Percentiles rank a stretch among this genome's conserved stretches.
Conservation (phyloP, 1,284 basidiomycete species). For the Apiotrichum akiyoshidainum region DNA sequence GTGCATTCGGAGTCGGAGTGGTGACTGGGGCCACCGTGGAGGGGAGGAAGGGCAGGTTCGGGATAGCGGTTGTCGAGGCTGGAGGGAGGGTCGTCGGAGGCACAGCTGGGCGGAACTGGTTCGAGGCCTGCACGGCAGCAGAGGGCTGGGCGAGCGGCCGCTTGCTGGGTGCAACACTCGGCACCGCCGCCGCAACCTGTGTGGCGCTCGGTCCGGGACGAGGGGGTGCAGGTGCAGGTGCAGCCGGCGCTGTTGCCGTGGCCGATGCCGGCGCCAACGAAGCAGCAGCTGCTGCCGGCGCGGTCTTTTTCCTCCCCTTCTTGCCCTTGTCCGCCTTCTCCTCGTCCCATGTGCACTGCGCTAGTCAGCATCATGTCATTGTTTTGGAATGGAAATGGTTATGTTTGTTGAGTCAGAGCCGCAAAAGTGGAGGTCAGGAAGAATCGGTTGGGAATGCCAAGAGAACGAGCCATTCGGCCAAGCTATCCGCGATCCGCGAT, state of each 20-base stretch:
- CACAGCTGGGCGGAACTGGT: too few relatives aligned
- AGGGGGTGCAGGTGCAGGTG: background rate
- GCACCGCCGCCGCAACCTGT: too few relatives aligned
- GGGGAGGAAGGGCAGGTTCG: background rate
- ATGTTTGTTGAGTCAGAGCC: too few relatives aligned
- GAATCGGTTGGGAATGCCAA: background rate
- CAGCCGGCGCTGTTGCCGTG: background rate
- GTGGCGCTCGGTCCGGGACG: too few relatives aligned
- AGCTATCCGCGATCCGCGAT: too few relatives aligned
- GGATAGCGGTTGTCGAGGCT: background rate
- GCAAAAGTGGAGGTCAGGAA: background rate
- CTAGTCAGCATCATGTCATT: background rate
- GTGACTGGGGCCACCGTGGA: background rate
- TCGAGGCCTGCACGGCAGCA: too few relatives aligned
- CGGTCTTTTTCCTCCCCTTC: background rate
- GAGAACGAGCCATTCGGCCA: too few relatives aligned
- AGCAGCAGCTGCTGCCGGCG: background rate
- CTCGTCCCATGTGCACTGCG: conserved; percentile 8
- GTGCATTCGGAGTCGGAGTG: background rate
- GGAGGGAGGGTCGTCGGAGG: background rate
- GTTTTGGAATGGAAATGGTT: too few relatives aligned
- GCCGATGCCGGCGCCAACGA: background rate
- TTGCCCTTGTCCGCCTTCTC: conserved; percentile 2
- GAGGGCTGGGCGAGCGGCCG: too few relatives aligned
- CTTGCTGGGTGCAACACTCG: too few relatives aligned